Evolutionary conservation across 192 early-diverging fungal species (phyloP), one percentile per base, ranked within the genome.

Genomic region (Coemansia sp.): DNA sequence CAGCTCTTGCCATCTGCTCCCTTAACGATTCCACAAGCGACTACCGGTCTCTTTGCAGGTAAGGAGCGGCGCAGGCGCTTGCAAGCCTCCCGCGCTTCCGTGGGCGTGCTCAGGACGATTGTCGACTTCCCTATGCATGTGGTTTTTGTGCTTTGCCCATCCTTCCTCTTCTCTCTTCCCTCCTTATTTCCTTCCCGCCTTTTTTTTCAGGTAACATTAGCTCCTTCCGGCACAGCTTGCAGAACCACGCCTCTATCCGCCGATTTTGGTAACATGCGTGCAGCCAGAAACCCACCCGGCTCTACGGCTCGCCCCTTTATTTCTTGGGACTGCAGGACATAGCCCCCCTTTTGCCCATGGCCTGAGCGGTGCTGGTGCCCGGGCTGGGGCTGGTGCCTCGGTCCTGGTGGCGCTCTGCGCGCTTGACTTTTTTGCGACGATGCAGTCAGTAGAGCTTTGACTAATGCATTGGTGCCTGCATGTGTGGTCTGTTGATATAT

Each of bases 401-500:
- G 4, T 26, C 4, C 23, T 26, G 15, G 45, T 47, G 45, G 45
- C 45, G 45, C 45, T 15, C 45, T 47, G 45, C 11, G 45, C 45
- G 30, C 45, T 47, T 47, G 45, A 47, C 45, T 47, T 28, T 28
- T 26, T 26, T 26, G 23, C 4, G 23, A 26, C 23, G 23, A 26
- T 26, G 23, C 23, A 26, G 23, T 3, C 23, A 26, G 23, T 26
- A 26, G 23, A 26, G 23, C 45, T 12, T 23, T 28, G 45, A 47
- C 45, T 47, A 28, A 47, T 47, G 45, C 45, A 47, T 47, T 47
- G 15, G 23, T 47, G 45, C 45, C 45, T 47, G 45, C 45, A 47
- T 47, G 45, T 26, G 45, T 28, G 45, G 45, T 47, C 45, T 47
- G 45, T 47, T 47, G 53, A 54, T 53, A 26, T 39, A 53, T 54